Conservation (phyloP, 1,139 yeast genomes). For the Ogataea hybrid region DNA sequence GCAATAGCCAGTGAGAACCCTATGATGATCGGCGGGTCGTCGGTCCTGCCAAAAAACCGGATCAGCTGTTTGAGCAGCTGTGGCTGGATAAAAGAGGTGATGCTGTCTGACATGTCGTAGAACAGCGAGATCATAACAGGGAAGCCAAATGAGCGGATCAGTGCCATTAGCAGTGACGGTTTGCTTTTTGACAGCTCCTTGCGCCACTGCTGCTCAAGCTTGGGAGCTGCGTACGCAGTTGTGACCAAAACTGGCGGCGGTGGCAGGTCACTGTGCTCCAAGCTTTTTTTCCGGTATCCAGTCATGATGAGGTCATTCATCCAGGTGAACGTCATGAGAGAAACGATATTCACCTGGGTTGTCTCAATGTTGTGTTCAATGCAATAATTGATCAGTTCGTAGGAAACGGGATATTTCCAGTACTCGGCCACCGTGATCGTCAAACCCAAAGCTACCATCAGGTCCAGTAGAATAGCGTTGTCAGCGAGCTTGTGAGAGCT, state of each 20-base stretch:
- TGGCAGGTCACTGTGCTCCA: constrained; percentile 53
- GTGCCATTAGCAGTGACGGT: constrained; percentile 42
- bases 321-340: constrained; percentile 57
- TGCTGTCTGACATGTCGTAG: constrained; percentile 45
- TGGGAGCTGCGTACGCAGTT: constrained; percentile 37
- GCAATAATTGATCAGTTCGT: constrained; percentile 42
- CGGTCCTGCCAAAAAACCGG: constrained; percentile 39
- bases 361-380: constrained; percentile 29
- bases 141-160: constrained; percentile 48
- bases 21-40: constrained; percentile 43
- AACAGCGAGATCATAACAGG: constrained; percentile 42
- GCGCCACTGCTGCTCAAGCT: constrained; percentile 38
- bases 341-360: constrained; percentile 46
- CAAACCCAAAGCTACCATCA: constrained; percentile 33
- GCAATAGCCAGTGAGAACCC: constrained; percentile 51
- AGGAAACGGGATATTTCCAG: constrained; percentile 42
- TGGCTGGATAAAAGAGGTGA: constrained; percentile 53
- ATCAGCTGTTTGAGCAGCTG: constrained; percentile 52
- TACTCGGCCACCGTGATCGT: constrained; percentile 41
- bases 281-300: constrained; percentile 46
- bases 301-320: constrained; percentile 54
- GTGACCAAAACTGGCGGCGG: constrained; percentile 49
- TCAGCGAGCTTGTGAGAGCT: constrained; percentile 24
- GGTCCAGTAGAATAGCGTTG: constrained; percentile 20
- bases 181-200: constrained; percentile 28